Evolutionary conservation across 495 filamentous ascomycete genomes (phyloP).

Genomic region (Annulohypoxylon nitens): DNA sequence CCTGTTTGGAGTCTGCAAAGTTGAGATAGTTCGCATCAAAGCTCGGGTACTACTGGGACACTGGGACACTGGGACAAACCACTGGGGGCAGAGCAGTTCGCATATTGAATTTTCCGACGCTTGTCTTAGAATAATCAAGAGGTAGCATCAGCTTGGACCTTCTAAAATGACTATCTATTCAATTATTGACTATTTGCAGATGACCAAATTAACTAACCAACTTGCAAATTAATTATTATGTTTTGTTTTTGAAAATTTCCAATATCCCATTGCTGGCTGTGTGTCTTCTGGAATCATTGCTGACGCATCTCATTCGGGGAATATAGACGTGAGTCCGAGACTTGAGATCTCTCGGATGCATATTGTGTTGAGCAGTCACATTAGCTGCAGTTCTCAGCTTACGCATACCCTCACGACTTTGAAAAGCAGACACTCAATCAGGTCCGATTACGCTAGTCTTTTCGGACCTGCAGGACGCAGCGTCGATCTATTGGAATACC

Average conservation of each 20-base stretch:
- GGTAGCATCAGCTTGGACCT: constrained; percentile 17
- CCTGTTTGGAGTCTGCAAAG: background rate
- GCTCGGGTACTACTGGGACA: constrained; percentile 1
- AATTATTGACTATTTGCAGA: constrained; percentile 22
- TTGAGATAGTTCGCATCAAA: constrained; percentile 11
- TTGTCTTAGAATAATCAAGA: constrained; percentile 44
- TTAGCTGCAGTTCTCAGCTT: constrained; percentile 20
- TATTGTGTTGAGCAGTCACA: constrained; percentile 24
- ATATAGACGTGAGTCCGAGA: constrained; percentile 36
- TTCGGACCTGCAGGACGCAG: constrained; percentile 33
- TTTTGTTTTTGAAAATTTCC: background rate
- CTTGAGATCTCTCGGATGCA: constrained; percentile 36
- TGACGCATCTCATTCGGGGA: constrained; percentile 6
- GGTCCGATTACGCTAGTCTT: constrained; percentile 23
- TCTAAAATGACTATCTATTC: constrained; percentile 7
- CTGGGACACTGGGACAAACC: background rate
- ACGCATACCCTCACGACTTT: too few species aligned
- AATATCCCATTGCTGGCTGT: background rate
- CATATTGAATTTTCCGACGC: constrained; percentile 23
- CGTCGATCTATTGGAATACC: constrained; percentile 26
- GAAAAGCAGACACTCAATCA: constrained; percentile 18
- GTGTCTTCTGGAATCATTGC: background rate
- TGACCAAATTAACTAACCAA: background rate
- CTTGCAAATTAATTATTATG: background rate
- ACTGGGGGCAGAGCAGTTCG: constrained; percentile 4